Conservation (phyloP, 2,329 filamentous ascomycete species). For the Aspergillus novofumigatus region DNA sequence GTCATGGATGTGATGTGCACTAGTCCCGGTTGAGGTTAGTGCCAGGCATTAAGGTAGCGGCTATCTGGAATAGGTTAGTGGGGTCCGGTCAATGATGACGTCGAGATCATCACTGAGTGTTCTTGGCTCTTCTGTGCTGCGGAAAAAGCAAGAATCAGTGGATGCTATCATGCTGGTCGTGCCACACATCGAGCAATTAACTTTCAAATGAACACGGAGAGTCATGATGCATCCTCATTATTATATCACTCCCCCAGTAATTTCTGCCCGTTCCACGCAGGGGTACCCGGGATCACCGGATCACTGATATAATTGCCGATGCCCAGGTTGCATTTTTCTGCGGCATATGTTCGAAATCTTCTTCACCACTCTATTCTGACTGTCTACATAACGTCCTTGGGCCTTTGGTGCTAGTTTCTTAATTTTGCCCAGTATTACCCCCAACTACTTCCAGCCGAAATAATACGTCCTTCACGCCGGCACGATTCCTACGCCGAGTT, state of each 20-base stretch:
- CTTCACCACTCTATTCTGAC: neutral
- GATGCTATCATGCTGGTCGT: neutral
- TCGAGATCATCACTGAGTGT: slow-evolving; percentile 20
- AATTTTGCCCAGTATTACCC: neutral
- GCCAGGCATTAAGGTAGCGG: slow-evolving; percentile 3
- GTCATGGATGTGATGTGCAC: slow-evolving; percentile 26
- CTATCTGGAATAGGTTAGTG: slow-evolving; percentile 23
- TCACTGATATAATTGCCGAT: slow-evolving; percentile 15
- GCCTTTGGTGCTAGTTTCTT: neutral
- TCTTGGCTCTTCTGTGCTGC: neutral
- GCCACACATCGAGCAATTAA: neutral
- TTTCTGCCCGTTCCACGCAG: neutral
- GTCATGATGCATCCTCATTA: slow-evolving; percentile 18
- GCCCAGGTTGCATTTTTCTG: slow-evolving; percentile 5
- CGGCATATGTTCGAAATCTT: neutral
- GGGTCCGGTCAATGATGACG: slow-evolving; percentile 29
- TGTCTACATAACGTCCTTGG: neutral
- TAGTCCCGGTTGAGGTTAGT: slow-evolving; percentile 16
- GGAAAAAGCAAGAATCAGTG: neutral
- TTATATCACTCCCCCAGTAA: slow-evolving; percentile 23
- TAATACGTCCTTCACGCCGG: neutral
- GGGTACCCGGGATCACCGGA: slow-evolving; percentile 21
- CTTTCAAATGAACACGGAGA: neutral
- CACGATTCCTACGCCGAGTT: neutral
- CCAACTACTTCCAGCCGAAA: neutral